phyloP scores from a whole-genome alignment of 2,329 filamentous ascomycete species.

The Hortaea sp. region DNA sequence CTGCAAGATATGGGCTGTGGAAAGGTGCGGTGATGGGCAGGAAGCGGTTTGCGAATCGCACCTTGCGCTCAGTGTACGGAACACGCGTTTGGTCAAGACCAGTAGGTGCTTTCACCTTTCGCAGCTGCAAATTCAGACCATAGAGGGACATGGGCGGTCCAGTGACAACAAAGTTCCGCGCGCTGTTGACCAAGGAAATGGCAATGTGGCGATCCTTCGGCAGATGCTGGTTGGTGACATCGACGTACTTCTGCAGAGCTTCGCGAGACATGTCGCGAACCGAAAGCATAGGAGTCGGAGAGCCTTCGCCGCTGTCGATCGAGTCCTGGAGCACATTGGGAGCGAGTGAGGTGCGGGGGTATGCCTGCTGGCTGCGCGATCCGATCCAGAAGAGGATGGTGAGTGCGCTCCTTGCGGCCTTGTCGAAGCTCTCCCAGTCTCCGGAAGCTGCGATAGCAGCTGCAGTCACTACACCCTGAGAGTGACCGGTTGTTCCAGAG shows the following conservation, averaged over 20 bases:
- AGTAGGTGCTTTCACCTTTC: conserved; percentile 96
- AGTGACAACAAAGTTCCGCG: conserved; percentile 91
- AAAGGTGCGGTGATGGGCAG: conserved; percentile 95
- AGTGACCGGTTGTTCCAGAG: conserved; percentile 86
- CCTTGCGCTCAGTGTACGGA: conserved; percentile 89
- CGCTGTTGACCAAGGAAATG: conserved; percentile 93
- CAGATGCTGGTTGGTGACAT: conserved; percentile 93
- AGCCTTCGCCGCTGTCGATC: conserved; percentile 86
- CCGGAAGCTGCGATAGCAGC: conserved; percentile 83
- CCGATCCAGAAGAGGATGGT: conserved; percentile 99
- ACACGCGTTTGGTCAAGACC: conserved; percentile 91
- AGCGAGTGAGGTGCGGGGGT: conserved; percentile 86
- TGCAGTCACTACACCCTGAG: conserved; percentile 89
- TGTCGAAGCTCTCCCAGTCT: conserved; percentile 85
- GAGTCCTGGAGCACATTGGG: conserved; percentile 88
- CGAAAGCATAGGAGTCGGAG: conserved; percentile 92
- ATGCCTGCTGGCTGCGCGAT: conserved; percentile 91
- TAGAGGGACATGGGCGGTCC: conserved; percentile 93
- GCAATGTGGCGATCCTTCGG: conserved; percentile 86
- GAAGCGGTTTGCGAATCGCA: conserved; percentile 94
- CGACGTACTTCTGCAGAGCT: conserved; percentile 91
- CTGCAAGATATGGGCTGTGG: conserved; percentile 85
- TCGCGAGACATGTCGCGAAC: conserved; percentile 83
- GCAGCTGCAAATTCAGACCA: conserved; percentile 85
- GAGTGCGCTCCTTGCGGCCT: conserved; percentile 67